Evolutionary conservation across 2,329 filamentous ascomycete species (phyloP).

Genomic region (Aureobasidium lini): DNA sequence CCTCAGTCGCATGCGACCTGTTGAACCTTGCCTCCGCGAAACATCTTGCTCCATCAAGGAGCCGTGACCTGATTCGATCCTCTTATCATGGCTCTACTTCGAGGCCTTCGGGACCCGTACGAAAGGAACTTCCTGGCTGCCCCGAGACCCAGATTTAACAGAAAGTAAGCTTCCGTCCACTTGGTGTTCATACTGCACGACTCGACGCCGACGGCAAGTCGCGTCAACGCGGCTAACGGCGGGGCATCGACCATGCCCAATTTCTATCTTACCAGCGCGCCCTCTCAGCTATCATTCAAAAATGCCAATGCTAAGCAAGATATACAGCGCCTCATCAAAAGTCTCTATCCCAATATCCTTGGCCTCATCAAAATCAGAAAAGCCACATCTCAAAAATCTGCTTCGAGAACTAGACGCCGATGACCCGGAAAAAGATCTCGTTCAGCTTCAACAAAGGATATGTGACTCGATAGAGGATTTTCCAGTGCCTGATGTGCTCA

Average conservation of each 20-base stretch:
- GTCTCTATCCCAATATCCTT: not conserved
- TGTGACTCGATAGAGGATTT: conserved; percentile 1
- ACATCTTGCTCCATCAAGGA: not conserved
- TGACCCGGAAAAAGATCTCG: not conserved
- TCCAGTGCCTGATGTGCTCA: not conserved
- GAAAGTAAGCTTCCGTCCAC: not conserved
- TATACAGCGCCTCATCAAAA: conserved; percentile 10
- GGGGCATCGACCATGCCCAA: not conserved
- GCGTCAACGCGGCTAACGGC: not conserved
- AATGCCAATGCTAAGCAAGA: conserved; percentile 8
- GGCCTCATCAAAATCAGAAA: conserved; percentile 3
- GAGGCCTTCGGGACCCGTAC: conserved; percentile 3
- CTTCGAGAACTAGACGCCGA: conserved; percentile 1
- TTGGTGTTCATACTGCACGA: not conserved
- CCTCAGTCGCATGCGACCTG: not conserved
- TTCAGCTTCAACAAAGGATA: conserved; percentile 6
- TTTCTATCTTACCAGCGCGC: not conserved
- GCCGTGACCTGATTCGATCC: not conserved
- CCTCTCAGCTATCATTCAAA: not conserved
- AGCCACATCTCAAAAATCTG: conserved; percentile 1
- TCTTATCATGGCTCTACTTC: not conserved
- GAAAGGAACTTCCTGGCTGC: conserved; percentile 3
- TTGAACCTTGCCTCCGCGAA: too few relatives aligned
- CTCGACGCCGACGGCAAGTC: not conserved
- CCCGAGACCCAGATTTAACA: conserved; percentile 1